phyloP scores from a whole-genome alignment of 768 basidiomycete species.

The Lactarius akahatsu region DNA sequence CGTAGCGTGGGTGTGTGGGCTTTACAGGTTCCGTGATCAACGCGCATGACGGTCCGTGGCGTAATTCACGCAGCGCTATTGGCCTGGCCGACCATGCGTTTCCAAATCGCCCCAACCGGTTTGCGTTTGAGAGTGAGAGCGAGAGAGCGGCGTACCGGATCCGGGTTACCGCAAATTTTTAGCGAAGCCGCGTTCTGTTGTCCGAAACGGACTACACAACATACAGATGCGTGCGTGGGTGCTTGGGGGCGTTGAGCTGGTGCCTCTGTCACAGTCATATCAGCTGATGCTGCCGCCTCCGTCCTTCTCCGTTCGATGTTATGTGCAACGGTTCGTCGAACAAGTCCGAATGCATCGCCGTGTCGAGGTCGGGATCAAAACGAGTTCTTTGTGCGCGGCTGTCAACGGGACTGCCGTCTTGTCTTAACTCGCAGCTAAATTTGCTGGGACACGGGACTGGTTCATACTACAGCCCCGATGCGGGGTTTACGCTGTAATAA shows the following conservation, averaged over 20 bases:
- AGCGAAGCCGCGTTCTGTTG: neutral
- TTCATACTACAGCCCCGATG: neutral
- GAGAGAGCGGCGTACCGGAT: neutral
- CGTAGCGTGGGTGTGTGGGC: neutral
- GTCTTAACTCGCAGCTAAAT: neutral
- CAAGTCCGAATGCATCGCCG: neutral
- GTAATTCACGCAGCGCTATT: neutral
- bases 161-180: neutral
- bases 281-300: neutral
- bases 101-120: neutral
- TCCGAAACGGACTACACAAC: neutral
- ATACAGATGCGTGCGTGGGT: neutral
- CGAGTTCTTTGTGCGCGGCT: neutral
- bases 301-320: neutral
- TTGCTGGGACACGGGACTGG: neutral
- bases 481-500: neutral
- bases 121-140: neutral
- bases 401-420: neutral
- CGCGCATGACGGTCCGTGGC: neutral
- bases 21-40: neutral
- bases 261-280: neutral
- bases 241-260: neutral
- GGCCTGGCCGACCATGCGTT: neutral
- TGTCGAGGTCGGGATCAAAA: neutral
- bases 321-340: neutral